Conservation (phyloP, 2,329 filamentous ascomycete genomes). For the Colletotrichum trifolii region DNA sequence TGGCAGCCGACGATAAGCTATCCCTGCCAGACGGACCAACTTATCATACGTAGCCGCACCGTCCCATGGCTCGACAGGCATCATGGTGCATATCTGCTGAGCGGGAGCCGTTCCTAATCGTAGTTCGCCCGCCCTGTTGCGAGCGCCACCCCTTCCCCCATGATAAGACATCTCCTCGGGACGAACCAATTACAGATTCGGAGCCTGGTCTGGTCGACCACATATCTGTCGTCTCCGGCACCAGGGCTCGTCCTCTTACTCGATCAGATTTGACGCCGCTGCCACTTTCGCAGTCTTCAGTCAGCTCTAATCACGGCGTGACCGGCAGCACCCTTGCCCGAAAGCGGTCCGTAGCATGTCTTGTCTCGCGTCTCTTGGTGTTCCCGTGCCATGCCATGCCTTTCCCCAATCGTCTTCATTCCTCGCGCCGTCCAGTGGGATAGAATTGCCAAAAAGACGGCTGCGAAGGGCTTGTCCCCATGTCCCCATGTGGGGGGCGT, state of each 20-base stretch:
- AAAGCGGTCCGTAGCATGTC: conserved; percentile 22
- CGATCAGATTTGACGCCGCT: conserved; percentile 35
- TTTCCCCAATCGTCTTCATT: conserved; percentile 10
- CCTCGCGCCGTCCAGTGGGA: not conserved
- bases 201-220: not conserved
- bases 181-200: conserved; percentile 17
- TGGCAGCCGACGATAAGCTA: conserved; percentile 31
- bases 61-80: conserved; percentile 23
- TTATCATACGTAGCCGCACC: conserved; percentile 29
- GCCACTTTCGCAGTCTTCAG: not conserved
- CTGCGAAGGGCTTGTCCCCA: conserved; percentile 22
- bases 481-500: conserved; percentile 20
- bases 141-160: conserved; percentile 11
- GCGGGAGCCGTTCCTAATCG: conserved; percentile 25
- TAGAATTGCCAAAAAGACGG: conserved; percentile 2
- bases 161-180: conserved; percentile 28
- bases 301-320: conserved; percentile 33
- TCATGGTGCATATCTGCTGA: conserved; percentile 11
- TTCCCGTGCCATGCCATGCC: not conserved
- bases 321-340: conserved; percentile 29
- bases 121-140: not conserved
- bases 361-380: conserved; percentile 16
- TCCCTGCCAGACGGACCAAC: conserved; percentile 31
- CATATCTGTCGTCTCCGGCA: conserved; percentile 4
- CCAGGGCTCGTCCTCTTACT: conserved; percentile 29